These are phyloP conservation scores for Wickerhamomyces rabaulensis DNA, from an alignment of 805 yeast genomes.

Conservation along the genomic window DNA sequence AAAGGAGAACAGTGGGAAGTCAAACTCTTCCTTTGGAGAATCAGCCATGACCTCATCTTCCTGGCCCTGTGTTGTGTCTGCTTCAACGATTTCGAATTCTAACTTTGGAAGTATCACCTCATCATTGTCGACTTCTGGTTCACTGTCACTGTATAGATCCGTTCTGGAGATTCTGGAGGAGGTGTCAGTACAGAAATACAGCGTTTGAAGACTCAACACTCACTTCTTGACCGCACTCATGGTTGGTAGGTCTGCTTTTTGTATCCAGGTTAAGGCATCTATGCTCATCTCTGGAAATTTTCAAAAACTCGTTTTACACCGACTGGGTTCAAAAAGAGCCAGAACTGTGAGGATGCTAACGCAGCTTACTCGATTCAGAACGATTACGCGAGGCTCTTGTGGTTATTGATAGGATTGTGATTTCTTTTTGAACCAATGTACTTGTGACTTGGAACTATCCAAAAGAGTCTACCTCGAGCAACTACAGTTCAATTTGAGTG, in stretches of 20 bases:
- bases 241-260: too few species aligned
- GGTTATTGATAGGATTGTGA: too few species aligned
- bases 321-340: too few species aligned
- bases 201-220: neutral
- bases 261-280: too few species aligned
- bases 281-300: neutral
- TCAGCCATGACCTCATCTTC: constrained; percentile 3
- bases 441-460: too few species aligned
- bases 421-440: too few species aligned
- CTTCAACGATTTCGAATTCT: constrained; percentile 22
- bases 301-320: too few species aligned
- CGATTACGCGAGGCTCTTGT: too few species aligned
- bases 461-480: too few species aligned
- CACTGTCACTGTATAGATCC: constrained; percentile 15
- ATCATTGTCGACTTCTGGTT: constrained; percentile 6
- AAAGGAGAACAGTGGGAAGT: constrained; percentile 24
- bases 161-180: constrained; percentile 19
- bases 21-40: constrained; percentile 17
- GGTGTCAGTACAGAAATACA: neutral
- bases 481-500: too few species aligned
- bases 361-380: too few species aligned
- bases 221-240: constrained; percentile 9
- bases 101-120: constrained; percentile 18
- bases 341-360: too few species aligned
- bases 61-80: neutral